Percentiles rank a stretch among this genome's conserved stretches.
Conservation (phyloP, 305 asterid genomes). For the Nicotiana rustica region DNA sequence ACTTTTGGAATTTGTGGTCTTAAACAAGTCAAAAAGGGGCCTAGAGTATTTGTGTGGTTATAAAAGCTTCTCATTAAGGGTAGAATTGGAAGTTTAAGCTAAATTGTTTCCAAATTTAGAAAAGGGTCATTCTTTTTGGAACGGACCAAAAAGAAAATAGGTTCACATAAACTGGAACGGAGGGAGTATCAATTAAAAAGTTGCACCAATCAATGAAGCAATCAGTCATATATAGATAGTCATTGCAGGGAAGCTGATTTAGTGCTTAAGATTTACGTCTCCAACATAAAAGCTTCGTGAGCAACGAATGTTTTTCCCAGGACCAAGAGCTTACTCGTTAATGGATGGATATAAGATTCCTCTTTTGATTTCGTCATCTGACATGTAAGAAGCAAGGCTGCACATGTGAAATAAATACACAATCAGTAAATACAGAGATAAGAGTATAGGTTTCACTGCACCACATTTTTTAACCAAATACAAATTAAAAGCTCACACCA, state of each 20-base stretch:
- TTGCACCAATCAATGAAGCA: not conserved
- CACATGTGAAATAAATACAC: slow-evolving; percentile 33
- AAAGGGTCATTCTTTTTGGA: no score
- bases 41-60: no score
- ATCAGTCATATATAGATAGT: not conserved
- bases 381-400: slow-evolving; percentile 97
- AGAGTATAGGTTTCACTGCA: not conserved
- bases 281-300: slow-evolving; percentile 14
- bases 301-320: slow-evolving; percentile 2
- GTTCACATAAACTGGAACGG: no score
- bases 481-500: not conserved
- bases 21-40: no score
- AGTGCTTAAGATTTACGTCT: slow-evolving; percentile 1
- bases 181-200: not conserved
- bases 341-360: slow-evolving; percentile 94
- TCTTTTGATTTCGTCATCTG: slow-evolving; percentile 78
- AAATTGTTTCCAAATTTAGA: no score
- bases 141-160: no score
- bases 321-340: slow-evolving; percentile 61
- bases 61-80: no score
- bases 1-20: no score
- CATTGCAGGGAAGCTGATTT: slow-evolving; percentile 15
- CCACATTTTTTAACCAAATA: not conserved
- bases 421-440: not conserved
- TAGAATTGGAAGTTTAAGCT: no score